Base-by-base conservation (phyloP, 176 grass and related monocot genomes). In the Hsuehochloa calcarea region DNA sequence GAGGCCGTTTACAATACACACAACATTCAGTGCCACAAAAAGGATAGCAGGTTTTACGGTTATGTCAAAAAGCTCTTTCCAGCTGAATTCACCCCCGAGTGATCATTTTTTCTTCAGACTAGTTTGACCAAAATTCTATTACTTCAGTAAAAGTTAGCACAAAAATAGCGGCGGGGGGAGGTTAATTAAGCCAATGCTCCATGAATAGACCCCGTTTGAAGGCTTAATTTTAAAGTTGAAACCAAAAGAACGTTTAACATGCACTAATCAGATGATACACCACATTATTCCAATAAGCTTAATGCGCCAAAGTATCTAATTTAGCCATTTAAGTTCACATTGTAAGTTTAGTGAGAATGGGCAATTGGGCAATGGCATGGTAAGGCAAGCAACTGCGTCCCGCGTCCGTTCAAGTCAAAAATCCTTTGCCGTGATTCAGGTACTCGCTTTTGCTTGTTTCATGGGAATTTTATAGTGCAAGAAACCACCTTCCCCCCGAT, bases 401-500 rank as follows among this genome's bases (percentile, higher is more conserved):
- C 41, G n/a, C 41, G 41, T 38, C 46, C 35, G 4, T 70, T 77
- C 51, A 56, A 56, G 64, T 60, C 54, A 64, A 63, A 63, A 63
- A 72, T 63, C 77, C 12, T 39, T 40, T 20, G 14, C 75, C 75
- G 40, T 39, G 29, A 86, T 86, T 86, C 27, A 72, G 27, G 65
- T 69, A 69, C 15, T 14, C 16, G 58, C 49, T 44, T 74, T 75
- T 72, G 66, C 75, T 63, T 63, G 66, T 72, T 86, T 79, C 54
- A 10, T 61, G 65, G 66, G 38, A 25, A 62, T 26, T 8, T 40
- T 65, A 65, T 54, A 29, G 59, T 65, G 45, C 22, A 75, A 75
- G 70, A 49, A 70, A 70, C 47, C 19, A 61, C 38, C 16, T 85
- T 67, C 19, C 17, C 4, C 17, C 12, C 16, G 2, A 70, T 44